Percentiles rank a stretch among this genome's conserved stretches.
These are phyloP conservation scores for Barnettozyma hawaiiensis DNA, from an alignment of 1,139 yeast species.

Conservation along the genomic window DNA sequence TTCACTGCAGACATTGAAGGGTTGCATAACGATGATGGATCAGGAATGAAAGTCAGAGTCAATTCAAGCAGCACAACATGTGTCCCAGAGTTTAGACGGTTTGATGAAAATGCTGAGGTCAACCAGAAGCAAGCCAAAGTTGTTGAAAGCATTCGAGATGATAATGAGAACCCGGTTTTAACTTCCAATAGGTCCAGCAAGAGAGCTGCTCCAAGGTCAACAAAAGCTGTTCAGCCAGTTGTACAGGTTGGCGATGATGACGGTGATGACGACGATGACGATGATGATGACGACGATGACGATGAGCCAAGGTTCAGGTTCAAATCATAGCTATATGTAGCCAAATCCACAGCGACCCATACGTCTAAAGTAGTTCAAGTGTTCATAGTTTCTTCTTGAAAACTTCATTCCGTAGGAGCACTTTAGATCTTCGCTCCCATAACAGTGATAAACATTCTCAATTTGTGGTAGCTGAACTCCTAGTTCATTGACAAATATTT, in stretches of 20 bases:
- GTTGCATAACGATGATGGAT: constrained; percentile 21
- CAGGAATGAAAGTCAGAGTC: constrained; percentile 18
- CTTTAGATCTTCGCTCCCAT: constrained; percentile 31
- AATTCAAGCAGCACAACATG: constrained; percentile 5
- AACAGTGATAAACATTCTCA: constrained; percentile 36
- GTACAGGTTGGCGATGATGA: constrained; percentile 11
- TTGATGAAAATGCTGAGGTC: not conserved
- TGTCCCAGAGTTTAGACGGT: constrained; percentile 17
- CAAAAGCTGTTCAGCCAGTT: not conserved
- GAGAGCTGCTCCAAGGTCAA: not conserved
- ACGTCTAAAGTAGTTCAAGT: constrained; percentile 43
- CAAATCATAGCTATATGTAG: constrained; percentile 20
- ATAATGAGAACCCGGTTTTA: not conserved
- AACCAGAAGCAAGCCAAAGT: not conserved
- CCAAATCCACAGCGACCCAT: constrained; percentile 44
- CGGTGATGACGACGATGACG: not conserved
- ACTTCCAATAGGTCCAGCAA: not conserved
- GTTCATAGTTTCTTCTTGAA: constrained; percentile 35
- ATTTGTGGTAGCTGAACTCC: constrained; percentile 28
- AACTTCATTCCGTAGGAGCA: constrained; percentile 24
- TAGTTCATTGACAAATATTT: constrained; percentile 42
- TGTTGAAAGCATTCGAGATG: not conserved
- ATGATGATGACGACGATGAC: constrained; percentile 21
- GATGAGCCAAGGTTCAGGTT: constrained; percentile 35
- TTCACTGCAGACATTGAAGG: constrained; percentile 15